Base-by-base conservation (phyloP, 768 basidiomycete genomes). In the Kwoniella newhampshirensis region DNA sequence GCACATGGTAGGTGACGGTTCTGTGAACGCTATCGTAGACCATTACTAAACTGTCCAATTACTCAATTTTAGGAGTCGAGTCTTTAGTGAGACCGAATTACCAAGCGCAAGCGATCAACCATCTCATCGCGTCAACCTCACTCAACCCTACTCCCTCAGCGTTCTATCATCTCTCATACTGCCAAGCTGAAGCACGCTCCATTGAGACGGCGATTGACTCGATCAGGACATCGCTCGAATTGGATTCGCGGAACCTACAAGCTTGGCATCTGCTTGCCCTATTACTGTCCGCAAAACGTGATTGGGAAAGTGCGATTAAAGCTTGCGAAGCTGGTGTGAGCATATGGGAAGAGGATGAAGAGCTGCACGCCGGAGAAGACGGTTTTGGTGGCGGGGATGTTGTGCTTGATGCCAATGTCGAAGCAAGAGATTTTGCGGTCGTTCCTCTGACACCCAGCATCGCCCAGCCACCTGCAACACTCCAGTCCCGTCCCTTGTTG, bases 181-280 rank as follows among this genome's bases (percentile, higher is more conserved):
- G 86, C 5, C 85, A 84, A 27, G 81, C 85, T 1, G 85, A 87
- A 13, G 82, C 79, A 3, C 85, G 86, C 23, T 82, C 88, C 60
- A 77, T 92, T 30, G 80, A 83, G n/a, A 78, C 80, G 26, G 89
- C 92, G 0, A 81, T 87, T 6, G 75, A 81, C 13, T 79, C 84
- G 48, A 87, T 89, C 0, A 84, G 86, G 5, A 68, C 79, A 3
- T 88, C 91, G 0, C 84, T 94, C 2, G 87, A 92, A 71, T 80
- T 81, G 5, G 84, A 86, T 27, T 79, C 86, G 0, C 35, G 53
- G 3, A 77, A 74, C 28, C 81, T 88, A 23, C 82, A 89, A 39
- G 87, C 88, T 51, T 97, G 92, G 93, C 94, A 97, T 76, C 82
- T 97, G 15, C 81, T 97, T 0, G 91, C 88, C 0, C 78, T 97